These are phyloP conservation scores for Moesziomyces parantarcticus DNA, from an alignment of 1,284 basidiomycete genomes.

Conservation along the genomic window DNA sequence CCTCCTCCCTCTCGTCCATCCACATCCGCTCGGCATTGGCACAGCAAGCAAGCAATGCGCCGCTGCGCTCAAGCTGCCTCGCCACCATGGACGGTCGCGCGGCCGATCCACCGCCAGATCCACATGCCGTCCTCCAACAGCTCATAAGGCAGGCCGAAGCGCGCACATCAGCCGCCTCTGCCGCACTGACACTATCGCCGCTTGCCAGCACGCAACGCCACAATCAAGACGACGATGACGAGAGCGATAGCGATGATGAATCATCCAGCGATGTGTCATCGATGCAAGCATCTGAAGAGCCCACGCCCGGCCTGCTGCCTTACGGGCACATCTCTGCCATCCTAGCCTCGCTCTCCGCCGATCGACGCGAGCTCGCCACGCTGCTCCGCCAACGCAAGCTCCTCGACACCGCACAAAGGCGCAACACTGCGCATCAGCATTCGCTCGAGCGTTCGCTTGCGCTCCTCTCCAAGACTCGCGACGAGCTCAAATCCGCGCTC, in stretches of 20 bases:
- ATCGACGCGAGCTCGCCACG: conserved; percentile 26
- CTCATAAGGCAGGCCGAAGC: conserved; percentile 36
- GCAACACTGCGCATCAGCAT: conserved; percentile 18
- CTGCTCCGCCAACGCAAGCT: conserved; percentile 10
- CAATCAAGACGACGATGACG: background rate
- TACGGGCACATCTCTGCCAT: conserved; percentile 17
- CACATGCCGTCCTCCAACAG: conserved; percentile 22
- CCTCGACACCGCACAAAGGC: conserved; percentile 14
- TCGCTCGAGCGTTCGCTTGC: conserved; percentile 9
- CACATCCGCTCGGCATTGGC: background rate
- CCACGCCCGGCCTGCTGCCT: background rate
- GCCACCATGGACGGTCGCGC: conserved; percentile 31
- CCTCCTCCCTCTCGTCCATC: background rate
- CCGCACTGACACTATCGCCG: background rate
- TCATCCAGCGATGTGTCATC: background rate
- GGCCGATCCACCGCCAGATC: conserved; percentile 8
- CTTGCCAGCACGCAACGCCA: background rate
- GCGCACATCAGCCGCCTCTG: background rate
- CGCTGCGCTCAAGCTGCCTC: background rate
- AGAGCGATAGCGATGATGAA: background rate
- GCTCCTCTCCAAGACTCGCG: conserved; percentile 16
- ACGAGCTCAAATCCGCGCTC: conserved; percentile 37
- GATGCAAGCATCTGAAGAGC: background rate
- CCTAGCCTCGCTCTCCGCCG: conserved; percentile 22
- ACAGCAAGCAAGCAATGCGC: conserved; percentile 15